phyloP scores from a whole-genome alignment of 345 rosid species.

The Salix viminalis region DNA sequence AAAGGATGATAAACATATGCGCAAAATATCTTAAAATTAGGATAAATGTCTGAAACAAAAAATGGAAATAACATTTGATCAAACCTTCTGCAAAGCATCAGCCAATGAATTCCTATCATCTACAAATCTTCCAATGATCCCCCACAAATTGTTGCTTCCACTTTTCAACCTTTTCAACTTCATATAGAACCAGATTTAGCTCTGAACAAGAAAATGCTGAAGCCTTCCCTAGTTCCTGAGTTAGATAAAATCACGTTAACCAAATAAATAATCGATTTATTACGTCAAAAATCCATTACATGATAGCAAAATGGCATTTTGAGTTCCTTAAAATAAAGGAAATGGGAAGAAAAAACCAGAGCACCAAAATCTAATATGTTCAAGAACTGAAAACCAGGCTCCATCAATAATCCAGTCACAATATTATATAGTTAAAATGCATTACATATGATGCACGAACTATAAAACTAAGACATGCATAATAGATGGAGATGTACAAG shows the following conservation, averaged over 20 bases:
- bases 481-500: neutral
- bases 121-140: constrained; percentile 26
- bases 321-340: neutral
- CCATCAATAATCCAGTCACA: neutral
- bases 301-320: neutral
- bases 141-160: constrained; percentile 50
- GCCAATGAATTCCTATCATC: constrained; percentile 32
- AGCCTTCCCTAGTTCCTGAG: constrained; percentile 47
- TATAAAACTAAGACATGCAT: neutral
- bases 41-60: neutral
- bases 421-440: too few species aligned
- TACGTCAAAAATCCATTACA: neutral
- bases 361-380: neutral
- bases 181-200: constrained; percentile 41
- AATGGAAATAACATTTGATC: neutral
- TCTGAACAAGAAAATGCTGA: constrained; percentile 51
- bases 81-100: constrained; percentile 48
- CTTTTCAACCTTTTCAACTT: constrained; percentile 52
- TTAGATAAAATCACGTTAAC: constrained; percentile 6
- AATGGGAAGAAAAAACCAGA: neutral
- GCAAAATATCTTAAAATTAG: neutral
- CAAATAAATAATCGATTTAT: too few species aligned
- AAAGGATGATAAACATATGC: constrained; percentile 7
- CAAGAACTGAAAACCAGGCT: neutral
- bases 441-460: neutral